Conservation (phyloP, 805 yeast species). For the Candida saitoana region DNA sequence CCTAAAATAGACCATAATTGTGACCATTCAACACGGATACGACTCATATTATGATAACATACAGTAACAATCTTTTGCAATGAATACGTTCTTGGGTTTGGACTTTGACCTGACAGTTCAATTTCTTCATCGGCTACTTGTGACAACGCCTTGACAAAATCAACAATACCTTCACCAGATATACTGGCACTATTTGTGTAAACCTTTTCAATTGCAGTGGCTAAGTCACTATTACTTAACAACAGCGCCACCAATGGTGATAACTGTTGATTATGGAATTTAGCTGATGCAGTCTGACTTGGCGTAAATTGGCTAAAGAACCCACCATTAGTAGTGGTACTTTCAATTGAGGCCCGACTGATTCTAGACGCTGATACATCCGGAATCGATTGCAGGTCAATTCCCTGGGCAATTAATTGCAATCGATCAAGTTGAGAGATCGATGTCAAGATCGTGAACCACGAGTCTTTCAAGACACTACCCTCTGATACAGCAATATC, state of each 20-base stretch:
- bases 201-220: slow-evolving; percentile 79
- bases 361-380: slow-evolving; percentile 79
- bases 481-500: slow-evolving; percentile 80
- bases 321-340: slow-evolving; percentile 37
- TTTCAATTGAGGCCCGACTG: slow-evolving; percentile 50
- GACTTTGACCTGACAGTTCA: slow-evolving; percentile 76
- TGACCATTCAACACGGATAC: slow-evolving; percentile 95
- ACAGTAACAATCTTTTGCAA: slow-evolving; percentile 95
- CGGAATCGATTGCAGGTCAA: slow-evolving; percentile 78
- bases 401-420: slow-evolving; percentile 82
- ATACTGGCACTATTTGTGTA: slow-evolving; percentile 78
- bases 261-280: slow-evolving; percentile 67
- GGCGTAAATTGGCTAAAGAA: slow-evolving; percentile 56
- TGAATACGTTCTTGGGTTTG: slow-evolving; percentile 86
- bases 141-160: slow-evolving; percentile 81
- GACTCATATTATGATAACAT: slow-evolving; percentile 94
- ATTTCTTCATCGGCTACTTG: slow-evolving; percentile 89
- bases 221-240: slow-evolving; percentile 63
- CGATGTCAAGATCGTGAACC: slow-evolving; percentile 79
- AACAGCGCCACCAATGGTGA: slow-evolving; percentile 53
- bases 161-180: slow-evolving; percentile 78
- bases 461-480: slow-evolving; percentile 60
- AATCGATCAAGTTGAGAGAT: slow-evolving; percentile 89
- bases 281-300: slow-evolving; percentile 64
- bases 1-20: slow-evolving; percentile 94